phyloP scores from a whole-genome alignment of 331 rosid species.

The Arachis monticola region DNA sequence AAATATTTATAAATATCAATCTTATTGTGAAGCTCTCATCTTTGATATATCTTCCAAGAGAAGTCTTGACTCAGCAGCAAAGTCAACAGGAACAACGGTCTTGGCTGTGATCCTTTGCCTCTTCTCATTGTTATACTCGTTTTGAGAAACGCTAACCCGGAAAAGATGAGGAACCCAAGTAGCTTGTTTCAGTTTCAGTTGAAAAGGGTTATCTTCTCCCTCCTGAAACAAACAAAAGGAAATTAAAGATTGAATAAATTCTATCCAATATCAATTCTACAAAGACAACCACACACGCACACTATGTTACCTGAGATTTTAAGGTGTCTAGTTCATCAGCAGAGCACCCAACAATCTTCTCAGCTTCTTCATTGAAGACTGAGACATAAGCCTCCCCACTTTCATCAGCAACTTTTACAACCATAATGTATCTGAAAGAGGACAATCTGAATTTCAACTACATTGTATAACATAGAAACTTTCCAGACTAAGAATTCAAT shows the following conservation, averaged over 20 bases:
- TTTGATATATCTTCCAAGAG: constrained; percentile 83
- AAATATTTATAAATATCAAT: constrained; percentile 21
- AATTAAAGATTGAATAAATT: neutral
- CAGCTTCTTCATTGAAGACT: constrained; percentile 79
- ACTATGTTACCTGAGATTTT: constrained; percentile 62
- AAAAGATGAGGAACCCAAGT: constrained; percentile 86
- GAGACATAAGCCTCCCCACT: constrained; percentile 71
- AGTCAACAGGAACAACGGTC: constrained; percentile 81
- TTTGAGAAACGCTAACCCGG: constrained; percentile 75
- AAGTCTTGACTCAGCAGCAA: constrained; percentile 73
- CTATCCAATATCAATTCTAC: too few relatives aligned
- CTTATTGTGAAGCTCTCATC: constrained; percentile 52
- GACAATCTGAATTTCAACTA: neutral
- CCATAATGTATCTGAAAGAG: constrained; percentile 65
- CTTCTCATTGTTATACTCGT: constrained; percentile 83
- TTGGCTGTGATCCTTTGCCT: constrained; percentile 79
- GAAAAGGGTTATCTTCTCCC: constrained; percentile 63
- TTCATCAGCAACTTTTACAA: constrained; percentile 62
- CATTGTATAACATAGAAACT: neutral
- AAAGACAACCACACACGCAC: neutral
- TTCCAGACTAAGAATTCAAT: neutral
- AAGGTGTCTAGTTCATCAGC: constrained; percentile 78
- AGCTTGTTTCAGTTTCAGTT: constrained; percentile 68
- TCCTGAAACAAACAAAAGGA: constrained; percentile 43
- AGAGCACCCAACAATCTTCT: constrained; percentile 79